Conservation (phyloP, 176 grass and related monocot genomes). For the Zea mays region DNA sequence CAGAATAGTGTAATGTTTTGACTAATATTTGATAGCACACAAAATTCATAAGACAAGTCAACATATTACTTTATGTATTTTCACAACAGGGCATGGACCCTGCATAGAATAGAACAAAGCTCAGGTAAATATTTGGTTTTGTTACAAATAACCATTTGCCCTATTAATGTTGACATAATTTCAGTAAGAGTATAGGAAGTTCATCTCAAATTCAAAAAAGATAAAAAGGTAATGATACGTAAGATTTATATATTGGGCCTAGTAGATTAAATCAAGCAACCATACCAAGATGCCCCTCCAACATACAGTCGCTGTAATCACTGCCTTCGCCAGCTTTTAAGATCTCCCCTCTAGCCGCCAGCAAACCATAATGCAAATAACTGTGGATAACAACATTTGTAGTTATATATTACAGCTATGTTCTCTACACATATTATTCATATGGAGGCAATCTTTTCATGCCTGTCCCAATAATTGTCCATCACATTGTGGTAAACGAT, state of each 20-base stretch:
- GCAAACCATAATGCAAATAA: constrained; percentile 91
- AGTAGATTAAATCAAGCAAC: constrained; percentile 19
- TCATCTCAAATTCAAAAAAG: constrained; percentile 24
- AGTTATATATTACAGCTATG: constrained; percentile 23
- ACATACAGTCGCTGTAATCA: constrained; percentile 70
- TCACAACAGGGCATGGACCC: constrained; percentile 10
- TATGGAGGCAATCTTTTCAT: constrained; percentile 15
- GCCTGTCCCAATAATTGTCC: constrained; percentile 6
- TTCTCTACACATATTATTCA: constrained; percentile 27
- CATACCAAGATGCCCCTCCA: constrained; percentile 81
- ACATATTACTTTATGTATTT: constrained; percentile 25
- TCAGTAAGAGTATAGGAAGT: constrained; percentile 23
- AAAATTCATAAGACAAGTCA: constrained; percentile 18
- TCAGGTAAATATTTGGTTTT: constrained; percentile 7
- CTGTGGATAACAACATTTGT: constrained; percentile 45
- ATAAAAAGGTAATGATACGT: constrained; percentile 3
- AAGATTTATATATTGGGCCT: constrained; percentile 17
- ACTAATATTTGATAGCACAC: not conserved
- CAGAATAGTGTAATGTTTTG: not conserved
- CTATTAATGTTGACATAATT: constrained; percentile 22
- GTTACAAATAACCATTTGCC: constrained; percentile 16
- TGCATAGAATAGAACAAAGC: constrained; percentile 8
- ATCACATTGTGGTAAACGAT: constrained; percentile 11
- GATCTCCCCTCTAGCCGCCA: constrained; percentile 96
- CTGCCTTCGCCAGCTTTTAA: constrained; percentile 62